Evolutionary conservation across 306 rosid genomes (phyloP).

Genomic region (Cotoneaster glaucophyllus): DNA sequence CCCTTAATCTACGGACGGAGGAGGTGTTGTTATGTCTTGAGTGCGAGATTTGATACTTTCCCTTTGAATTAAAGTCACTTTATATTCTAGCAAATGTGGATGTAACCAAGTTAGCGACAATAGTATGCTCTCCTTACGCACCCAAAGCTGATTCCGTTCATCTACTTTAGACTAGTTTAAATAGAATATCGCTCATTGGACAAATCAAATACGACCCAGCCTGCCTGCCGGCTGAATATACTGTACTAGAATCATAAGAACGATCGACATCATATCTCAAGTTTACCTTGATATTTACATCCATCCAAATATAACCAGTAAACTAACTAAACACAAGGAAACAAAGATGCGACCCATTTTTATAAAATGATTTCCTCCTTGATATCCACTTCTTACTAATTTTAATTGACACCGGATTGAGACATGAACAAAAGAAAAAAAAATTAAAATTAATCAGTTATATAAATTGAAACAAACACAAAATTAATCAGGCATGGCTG

Average conservation of each 20-base stretch:
- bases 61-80: too few species aligned
- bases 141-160: too few species aligned
- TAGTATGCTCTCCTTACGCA: too few species aligned
- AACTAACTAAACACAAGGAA: not conserved
- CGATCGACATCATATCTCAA: not conserved
- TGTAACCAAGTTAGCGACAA: too few species aligned
- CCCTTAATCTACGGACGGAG: not conserved
- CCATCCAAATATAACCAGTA: not conserved
- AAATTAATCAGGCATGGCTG: not conserved
- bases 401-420: not conserved
- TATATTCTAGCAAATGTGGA: not conserved
- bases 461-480: too few species aligned
- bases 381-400: not conserved
- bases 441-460: too few species aligned
- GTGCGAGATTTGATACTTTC: too few species aligned
- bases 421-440: not conserved
- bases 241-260: not conserved
- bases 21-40: not conserved
- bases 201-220: not conserved
- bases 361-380: not conserved
- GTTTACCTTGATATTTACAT: not conserved
- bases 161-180: too few species aligned
- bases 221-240: not conserved
- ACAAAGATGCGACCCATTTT: not conserved
- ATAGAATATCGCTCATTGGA: not conserved